Percentiles rank a stretch among this genome's conserved stretches.
These are phyloP conservation scores for Rhizopogon sp. DNA, from an alignment of 768 basidiomycete genomes.

Conservation along the genomic window DNA sequence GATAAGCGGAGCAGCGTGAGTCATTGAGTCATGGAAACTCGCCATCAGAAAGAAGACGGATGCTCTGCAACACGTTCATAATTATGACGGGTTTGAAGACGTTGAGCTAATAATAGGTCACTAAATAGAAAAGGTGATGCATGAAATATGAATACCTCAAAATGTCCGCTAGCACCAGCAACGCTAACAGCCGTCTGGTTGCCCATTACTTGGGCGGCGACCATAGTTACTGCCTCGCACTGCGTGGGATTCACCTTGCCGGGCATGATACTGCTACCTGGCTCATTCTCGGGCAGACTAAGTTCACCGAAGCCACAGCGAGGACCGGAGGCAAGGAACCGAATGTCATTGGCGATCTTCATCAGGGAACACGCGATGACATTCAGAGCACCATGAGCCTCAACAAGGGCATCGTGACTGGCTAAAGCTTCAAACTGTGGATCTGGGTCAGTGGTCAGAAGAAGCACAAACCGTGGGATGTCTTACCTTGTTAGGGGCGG, in stretches of 20 bases:
- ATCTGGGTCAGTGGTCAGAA: background rate
- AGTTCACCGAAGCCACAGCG: conserved; percentile 97
- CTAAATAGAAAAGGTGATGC: conserved; percentile 3
- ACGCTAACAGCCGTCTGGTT: conserved; percentile 92
- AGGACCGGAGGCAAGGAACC: conserved; percentile 95
- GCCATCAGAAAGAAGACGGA: conserved; percentile 92
- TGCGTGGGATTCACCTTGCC: conserved; percentile 99
- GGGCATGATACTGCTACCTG: conserved; percentile 99
- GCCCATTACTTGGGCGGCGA: conserved; percentile 97
- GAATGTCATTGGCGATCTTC: conserved; percentile 99
- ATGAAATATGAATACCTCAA: conserved; percentile 61
- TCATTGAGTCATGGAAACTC: conserved; percentile 15
- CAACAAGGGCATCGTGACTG: conserved; percentile 96
- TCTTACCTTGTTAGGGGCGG: conserved; percentile 93
- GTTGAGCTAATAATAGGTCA: conserved; percentile 59
- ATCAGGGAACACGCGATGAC: conserved; percentile 94
- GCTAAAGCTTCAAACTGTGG: conserved; percentile 93
- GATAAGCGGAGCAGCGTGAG: conserved; percentile 3
- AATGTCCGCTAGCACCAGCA: conserved; percentile 93
- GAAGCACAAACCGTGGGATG: background rate
- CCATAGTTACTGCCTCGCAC: conserved; percentile 98
- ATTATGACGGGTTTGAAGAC: conserved; percentile 99
- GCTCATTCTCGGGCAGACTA: conserved; percentile 94
- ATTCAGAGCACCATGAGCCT: conserved; percentile 95
- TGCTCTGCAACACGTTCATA: conserved; percentile 95